Percentiles rank a stretch among this genome's conserved stretches.
phyloP scores from a whole-genome alignment of 352 stramenopile genomes.

The Globisporangium ultimum region DNA sequence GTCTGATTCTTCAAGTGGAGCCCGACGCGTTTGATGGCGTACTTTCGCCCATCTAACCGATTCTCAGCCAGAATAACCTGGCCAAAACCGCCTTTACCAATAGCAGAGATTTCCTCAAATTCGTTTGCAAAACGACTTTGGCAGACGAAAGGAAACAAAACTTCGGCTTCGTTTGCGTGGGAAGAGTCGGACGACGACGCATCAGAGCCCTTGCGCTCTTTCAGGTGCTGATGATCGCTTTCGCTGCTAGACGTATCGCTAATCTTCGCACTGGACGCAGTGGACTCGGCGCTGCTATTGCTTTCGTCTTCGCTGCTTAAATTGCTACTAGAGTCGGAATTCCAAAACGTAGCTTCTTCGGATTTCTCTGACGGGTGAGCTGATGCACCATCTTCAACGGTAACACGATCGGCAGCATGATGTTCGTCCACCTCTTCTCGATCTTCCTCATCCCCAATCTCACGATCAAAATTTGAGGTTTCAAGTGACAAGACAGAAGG shows the following conservation, averaged over 20 bases:
- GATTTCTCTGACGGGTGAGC: conserved; percentile 24
- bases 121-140: conserved; percentile 83
- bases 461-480: conserved; percentile 22
- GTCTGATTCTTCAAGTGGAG: conserved; percentile 83
- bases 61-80: conserved; percentile 94
- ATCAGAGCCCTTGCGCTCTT: conserved; percentile 38
- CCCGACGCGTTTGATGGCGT: conserved; percentile 92
- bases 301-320: conserved; percentile 13
- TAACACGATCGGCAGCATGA: conserved; percentile 16
- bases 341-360: conserved; percentile 30
- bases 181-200: conserved; percentile 56
- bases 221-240: conserved; percentile 3
- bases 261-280: conserved; percentile 8
- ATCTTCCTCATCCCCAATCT: conserved; percentile 1
- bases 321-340: conserved; percentile 32
- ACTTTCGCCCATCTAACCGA: conserved; percentile 90
- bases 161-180: conserved; percentile 45
- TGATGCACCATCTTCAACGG: conserved; percentile 24
- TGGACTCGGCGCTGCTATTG: conserved; percentile 11
- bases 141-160: conserved; percentile 83
- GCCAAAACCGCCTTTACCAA: conserved; percentile 93
- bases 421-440: neutral
- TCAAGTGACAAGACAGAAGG: conserved; percentile 13
- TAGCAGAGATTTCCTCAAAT: conserved; percentile 78
- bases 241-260: conserved; percentile 9